phyloP scores from a whole-genome alignment of 2,329 filamentous ascomycete genomes.

The Exophiala calicioides region DNA sequence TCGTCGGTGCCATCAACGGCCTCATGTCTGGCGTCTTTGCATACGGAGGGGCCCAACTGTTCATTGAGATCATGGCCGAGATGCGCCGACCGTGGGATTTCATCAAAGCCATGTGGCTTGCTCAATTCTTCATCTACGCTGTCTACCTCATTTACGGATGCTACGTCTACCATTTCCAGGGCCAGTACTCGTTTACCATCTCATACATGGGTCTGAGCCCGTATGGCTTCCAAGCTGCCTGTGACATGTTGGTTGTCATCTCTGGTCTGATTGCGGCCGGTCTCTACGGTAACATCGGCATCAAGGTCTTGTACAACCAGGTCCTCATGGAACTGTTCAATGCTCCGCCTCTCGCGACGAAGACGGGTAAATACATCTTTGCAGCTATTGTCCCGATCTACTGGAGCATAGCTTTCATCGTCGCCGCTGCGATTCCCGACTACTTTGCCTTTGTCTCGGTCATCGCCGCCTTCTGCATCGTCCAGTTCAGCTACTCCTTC shows the following conservation, averaged over 20 bases:
- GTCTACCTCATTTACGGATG: conserved; percentile 29
- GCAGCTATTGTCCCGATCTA: conserved; percentile 31
- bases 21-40: conserved; percentile 36
- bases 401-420: conserved; percentile 35
- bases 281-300: conserved; percentile 45
- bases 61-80: conserved; percentile 37
- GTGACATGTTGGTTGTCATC: conserved; percentile 36
- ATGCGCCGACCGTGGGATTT: conserved; percentile 33
- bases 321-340: conserved; percentile 45
- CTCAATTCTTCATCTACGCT: conserved; percentile 28
- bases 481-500: conserved; percentile 37
- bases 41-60: conserved; percentile 36
- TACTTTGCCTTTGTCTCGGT: conserved; percentile 34
- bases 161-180: conserved; percentile 32
- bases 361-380: conserved; percentile 40
- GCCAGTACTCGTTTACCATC: conserved; percentile 27
- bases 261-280: conserved; percentile 40
- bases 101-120: conserved; percentile 26
- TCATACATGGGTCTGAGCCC: conserved; percentile 32
- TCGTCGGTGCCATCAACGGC: conserved; percentile 33
- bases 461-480: conserved; percentile 34
- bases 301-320: conserved; percentile 49
- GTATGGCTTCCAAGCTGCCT: conserved; percentile 39
- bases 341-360: conserved; percentile 42
- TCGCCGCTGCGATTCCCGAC: conserved; percentile 35